phyloP scores from a whole-genome alignment of 2,329 filamentous ascomycete species.

The Xylariaceae sp. region DNA sequence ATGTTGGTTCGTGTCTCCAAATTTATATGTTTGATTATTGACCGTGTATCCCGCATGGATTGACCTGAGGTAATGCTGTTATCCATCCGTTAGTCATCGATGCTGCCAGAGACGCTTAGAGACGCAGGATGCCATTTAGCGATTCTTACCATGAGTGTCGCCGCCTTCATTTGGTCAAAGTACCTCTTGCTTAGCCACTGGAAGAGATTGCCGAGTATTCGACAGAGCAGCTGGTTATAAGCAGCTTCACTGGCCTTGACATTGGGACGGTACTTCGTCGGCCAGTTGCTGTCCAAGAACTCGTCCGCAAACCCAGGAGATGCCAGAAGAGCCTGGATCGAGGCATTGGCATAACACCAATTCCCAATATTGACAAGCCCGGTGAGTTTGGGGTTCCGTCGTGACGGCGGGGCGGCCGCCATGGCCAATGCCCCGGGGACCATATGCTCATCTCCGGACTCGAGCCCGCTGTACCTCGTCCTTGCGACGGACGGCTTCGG shows the following conservation, averaged over 20 bases:
- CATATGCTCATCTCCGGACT: slow-evolving; percentile 28
- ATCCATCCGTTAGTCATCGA: slow-evolving; percentile 6
- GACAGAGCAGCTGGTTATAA: slow-evolving; percentile 54
- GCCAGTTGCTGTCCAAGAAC: slow-evolving; percentile 54
- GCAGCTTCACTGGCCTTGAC: slow-evolving; percentile 52
- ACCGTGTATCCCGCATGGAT: slow-evolving; percentile 44
- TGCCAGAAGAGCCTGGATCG: slow-evolving; percentile 74
- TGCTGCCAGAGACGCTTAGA: neutral
- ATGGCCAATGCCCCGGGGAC: slow-evolving; percentile 36
- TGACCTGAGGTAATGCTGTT: slow-evolving; percentile 59
- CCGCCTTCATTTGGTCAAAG: slow-evolving; percentile 46
- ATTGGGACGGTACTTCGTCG: slow-evolving; percentile 62
- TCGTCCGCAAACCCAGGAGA: slow-evolving; percentile 64
- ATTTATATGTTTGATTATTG: slow-evolving; percentile 34
- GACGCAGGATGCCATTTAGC: too few relatives aligned
- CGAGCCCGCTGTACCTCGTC: slow-evolving; percentile 74
- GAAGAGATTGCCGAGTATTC: slow-evolving; percentile 54
- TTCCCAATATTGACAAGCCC: slow-evolving; percentile 76
- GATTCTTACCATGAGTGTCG: slow-evolving; percentile 51
- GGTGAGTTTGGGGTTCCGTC: slow-evolving; percentile 42
- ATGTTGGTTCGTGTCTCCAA: slow-evolving; percentile 74
- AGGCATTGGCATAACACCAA: slow-evolving; percentile 91
- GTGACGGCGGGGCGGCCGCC: slow-evolving; percentile 30
- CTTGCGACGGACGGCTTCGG: slow-evolving; percentile 63
- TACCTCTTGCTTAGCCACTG: slow-evolving; percentile 50